Evolutionary conservation across 139 green algal species (phyloP).

Genomic region (Chlorella ohadii): DNA sequence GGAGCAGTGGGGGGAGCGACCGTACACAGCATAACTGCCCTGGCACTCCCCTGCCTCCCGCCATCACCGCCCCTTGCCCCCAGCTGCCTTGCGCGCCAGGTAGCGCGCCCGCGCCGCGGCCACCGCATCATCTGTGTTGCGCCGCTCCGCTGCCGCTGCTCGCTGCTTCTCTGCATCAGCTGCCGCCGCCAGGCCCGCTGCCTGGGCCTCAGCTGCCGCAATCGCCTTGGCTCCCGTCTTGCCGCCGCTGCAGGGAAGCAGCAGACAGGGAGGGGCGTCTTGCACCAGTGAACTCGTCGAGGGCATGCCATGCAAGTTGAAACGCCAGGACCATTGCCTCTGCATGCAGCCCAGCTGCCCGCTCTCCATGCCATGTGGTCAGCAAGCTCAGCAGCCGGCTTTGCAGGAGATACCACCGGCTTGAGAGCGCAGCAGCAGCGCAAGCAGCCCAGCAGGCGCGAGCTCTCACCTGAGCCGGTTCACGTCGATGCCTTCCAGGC

Average conservation of each 20-base stretch:
- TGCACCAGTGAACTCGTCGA: no score
- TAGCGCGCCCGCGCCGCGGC: constrained; percentile 75
- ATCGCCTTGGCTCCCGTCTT: constrained; percentile 13
- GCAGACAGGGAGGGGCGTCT: no score
- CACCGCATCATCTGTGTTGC: constrained; percentile 67
- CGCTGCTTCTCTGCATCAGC: constrained; percentile 18
- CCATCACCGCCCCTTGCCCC: neutral
- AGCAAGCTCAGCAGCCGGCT: no score
- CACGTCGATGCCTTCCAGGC: constrained; percentile 77
- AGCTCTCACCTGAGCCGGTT: constrained; percentile 59
- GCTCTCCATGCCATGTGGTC: no score
- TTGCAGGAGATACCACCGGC: no score
- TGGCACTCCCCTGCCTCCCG: no score
- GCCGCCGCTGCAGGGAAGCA: constrained; percentile 45
- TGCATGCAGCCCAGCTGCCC: no score
- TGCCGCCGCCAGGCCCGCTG: constrained; percentile 21
- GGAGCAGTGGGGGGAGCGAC: no score
- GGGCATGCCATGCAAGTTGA: no score
- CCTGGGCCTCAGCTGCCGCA: constrained; percentile 25
- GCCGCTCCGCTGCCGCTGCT: constrained; percentile 14
- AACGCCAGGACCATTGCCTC: no score
- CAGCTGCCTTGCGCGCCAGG: constrained; percentile 65
- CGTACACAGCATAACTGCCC: no score
- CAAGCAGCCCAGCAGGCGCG: neutral
- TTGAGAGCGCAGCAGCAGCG: neutral